Evolutionary conservation across 768 basidiomycete species (phyloP), one percentile per base, ranked within the genome.

Genomic region (Rhizopogon vinicolor): DNA sequence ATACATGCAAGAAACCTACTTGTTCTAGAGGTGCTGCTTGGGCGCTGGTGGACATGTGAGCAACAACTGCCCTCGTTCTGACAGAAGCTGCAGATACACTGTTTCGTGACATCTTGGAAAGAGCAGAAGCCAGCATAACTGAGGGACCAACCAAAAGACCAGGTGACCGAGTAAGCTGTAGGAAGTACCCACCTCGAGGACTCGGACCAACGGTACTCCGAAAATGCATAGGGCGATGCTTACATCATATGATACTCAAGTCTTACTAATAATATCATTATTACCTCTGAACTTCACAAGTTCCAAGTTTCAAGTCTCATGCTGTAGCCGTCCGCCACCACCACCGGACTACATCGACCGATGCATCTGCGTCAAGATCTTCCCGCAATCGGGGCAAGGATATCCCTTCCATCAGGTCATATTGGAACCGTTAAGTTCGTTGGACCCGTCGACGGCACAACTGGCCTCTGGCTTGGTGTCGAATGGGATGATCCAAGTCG

Each of bases 401-500:
- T 92, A 61, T 70, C 59, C 60, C 68, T 80, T 52, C 55, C 62
- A 41, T 71, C 76, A 52, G 81, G 77, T 18, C 66, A 84, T 62
- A 65, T 80, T 43, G 92, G 88, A 2, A 92, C 90, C 4, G 70
- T 96, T 58, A 82, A 72, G 69, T 94, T 80, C 64, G 70, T 79
- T 13, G 93, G 93, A 2, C 59, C 68, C 1, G 84, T 95, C 18
- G 73, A 81, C 16, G 79, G 79, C 13, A 84, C 89, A 0, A 63
- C 71, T 3, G 91, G 89, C 3, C 61, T 70, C 12, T 98, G 95
- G 95, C 77, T 94, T n/a, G 96, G 96, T n/a, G 81, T 98, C 45
- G 96, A 98, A 72, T 98, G 95, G 91, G 96, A 98, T 65, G 86
- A 93, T 63, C 80, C 85, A 18, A 57, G 68, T 7, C 82, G 93